A percentile compares a stretch with the other conserved stretches of the same genome.
phyloP scores from a whole-genome alignment of 2,329 filamentous ascomycete genomes.

The Diaporthe vexans region DNA sequence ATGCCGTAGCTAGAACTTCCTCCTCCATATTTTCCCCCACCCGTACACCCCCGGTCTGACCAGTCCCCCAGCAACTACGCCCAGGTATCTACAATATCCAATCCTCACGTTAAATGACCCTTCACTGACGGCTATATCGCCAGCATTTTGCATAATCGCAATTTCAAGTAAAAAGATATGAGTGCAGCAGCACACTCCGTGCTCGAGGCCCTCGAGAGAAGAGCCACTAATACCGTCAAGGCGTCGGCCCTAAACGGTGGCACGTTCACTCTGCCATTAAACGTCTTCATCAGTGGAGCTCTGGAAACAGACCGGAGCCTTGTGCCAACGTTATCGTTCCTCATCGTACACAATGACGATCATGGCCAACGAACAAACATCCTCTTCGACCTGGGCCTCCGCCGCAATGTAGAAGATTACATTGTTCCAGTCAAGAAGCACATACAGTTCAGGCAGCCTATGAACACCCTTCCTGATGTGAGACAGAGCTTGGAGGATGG shows the following conservation, averaged over 20 bases:
- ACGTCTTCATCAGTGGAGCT: slow-evolving; percentile 60
- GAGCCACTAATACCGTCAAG: slow-evolving; percentile 45
- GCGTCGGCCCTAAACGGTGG: slow-evolving; percentile 56
- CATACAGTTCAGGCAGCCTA: slow-evolving; percentile 59
- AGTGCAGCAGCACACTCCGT: slow-evolving; percentile 15
- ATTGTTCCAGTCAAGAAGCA: slow-evolving; percentile 59
- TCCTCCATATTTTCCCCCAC: slow-evolving; percentile 6
- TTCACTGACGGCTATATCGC: not conserved
- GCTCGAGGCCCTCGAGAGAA: slow-evolving; percentile 24
- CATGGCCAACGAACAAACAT: slow-evolving; percentile 52
- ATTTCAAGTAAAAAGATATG: slow-evolving; percentile 7
- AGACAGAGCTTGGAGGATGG: slow-evolving; percentile 53
- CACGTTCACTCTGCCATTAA: slow-evolving; percentile 61
- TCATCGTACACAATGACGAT: slow-evolving; percentile 60
- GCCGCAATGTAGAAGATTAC: slow-evolving; percentile 60
- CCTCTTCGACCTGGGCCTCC: slow-evolving; percentile 68
- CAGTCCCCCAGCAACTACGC: not conserved
- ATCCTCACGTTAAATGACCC: too few species aligned
- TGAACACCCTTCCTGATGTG: slow-evolving; percentile 59
- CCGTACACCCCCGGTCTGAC: not conserved
- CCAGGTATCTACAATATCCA: not conserved
- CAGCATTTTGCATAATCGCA: rapidly evolving
- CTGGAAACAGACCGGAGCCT: slow-evolving; percentile 58
- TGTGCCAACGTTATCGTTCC: slow-evolving; percentile 67
- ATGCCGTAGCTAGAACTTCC: not conserved